These are phyloP conservation scores for Colletotrichum australisinense DNA, from an alignment of 2,329 filamentous ascomycete genomes.

Conservation along the genomic window DNA sequence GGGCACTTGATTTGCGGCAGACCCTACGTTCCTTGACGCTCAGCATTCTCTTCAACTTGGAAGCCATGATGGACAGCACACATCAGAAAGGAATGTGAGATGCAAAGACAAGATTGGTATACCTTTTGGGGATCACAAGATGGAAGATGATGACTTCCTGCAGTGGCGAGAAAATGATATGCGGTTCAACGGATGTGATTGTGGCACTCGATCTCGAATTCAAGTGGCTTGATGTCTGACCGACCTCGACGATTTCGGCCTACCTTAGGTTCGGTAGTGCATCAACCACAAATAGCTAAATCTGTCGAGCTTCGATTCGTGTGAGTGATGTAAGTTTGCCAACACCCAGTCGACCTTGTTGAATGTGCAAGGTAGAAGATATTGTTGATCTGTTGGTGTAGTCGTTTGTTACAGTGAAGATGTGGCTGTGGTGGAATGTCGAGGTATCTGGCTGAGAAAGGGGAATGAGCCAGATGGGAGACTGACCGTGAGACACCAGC, in stretches of 20 bases:
- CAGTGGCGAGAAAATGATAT: neutral
- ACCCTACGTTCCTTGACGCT: constrained; percentile 8
- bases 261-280: constrained; percentile 1
- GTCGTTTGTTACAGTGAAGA: neutral
- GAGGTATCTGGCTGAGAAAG: constrained; percentile 5
- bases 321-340: neutral
- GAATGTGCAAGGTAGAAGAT: neutral
- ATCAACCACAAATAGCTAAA: neutral
- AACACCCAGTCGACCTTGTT: neutral
- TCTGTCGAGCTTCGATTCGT: neutral
- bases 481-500: constrained; percentile 3
- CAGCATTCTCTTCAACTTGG: constrained; percentile 23
- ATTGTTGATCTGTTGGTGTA: neutral
- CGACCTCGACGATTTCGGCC: neutral
- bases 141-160: neutral
- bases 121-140: constrained; percentile 7
- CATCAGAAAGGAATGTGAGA: neutral
- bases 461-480: neutral
- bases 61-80: constrained; percentile 5
- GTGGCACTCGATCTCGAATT: constrained; percentile 23
- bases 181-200: constrained; percentile 1
- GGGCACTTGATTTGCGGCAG: neutral
- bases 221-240: constrained; percentile 22
- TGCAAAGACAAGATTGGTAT: neutral
- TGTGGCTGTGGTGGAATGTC: neutral